Conservation (phyloP, 2,329 filamentous ascomycete species). For the Neopestalotiopsis rosae region DNA sequence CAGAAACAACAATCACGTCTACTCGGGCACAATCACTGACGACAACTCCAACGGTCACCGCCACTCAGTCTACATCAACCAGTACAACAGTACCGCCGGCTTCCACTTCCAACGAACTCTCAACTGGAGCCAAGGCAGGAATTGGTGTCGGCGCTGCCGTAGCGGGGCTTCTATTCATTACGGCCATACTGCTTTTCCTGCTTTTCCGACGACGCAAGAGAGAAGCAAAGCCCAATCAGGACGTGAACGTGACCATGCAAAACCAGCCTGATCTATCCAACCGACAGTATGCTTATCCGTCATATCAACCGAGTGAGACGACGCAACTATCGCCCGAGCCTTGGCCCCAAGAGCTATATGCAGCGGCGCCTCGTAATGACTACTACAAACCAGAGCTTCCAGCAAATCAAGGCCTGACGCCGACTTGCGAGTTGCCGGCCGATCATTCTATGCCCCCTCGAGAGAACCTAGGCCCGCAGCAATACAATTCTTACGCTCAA, state of each 20-base stretch:
- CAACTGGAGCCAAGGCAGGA: constrained; percentile 19
- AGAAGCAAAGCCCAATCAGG: neutral
- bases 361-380: neutral
- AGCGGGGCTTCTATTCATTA: constrained; percentile 15
- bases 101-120: neutral
- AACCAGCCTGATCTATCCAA: neutral
- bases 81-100: neutral
- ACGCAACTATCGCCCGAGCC: neutral
- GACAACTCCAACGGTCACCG: neutral
- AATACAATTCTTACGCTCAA: constrained; percentile 10
- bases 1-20: neutral
- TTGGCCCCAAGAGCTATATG: neutral
- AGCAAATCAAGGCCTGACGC: constrained; percentile 10
- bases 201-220: constrained; percentile 14
- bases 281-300: neutral
- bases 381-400: constrained; percentile 21
- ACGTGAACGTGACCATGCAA: neutral
- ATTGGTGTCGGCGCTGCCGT: constrained; percentile 19
- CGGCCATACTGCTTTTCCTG: neutral
- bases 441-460: neutral
- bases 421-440: constrained; percentile 6
- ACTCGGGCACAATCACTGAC: neutral
- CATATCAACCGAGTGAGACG: neutral
- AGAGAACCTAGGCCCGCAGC: neutral
- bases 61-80: neutral